Base-by-base conservation (phyloP, 805 yeast species). In the Teunomyces barrocoloradensis region DNA sequence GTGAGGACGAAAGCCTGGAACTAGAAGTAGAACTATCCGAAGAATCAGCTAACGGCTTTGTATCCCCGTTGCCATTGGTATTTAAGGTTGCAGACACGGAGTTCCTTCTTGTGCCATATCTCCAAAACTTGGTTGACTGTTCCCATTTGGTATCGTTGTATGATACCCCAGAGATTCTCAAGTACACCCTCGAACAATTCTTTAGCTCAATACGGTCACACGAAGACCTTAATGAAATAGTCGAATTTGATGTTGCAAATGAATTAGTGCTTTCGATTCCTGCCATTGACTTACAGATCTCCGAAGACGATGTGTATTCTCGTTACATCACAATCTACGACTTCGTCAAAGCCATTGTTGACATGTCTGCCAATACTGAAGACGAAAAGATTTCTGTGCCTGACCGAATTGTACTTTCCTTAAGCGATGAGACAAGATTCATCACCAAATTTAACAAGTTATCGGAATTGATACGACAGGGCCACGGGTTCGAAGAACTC, bases 301-400 rank as follows among this genome's bases (percentile, higher is more conserved):
- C 69, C 1, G 73, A 70, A 45, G 71, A 67, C 49, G 59, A 65
- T 43, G 52, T 59, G 3, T 62, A 65, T 47, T 47, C 66, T 3
- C 49, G 56, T 17, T 60, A 62, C 17, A 49, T 64, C 13, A 53
- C 56, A 2, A 47, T 69, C 11, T 51, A 50, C 13, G 72, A 66
- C 48, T 57, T 70, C 29, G 40, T 65, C n/a, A 43, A 51, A 18
- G 45, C 61, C 20, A 65, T 62, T 48, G 47, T 48, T 18, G 54
- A 54, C 10, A 52, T 65, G 25, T 44, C 46, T 9, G 45, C 35
- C 3, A 52, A 56, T 20, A 52, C 60, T 6, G 25, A 37, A 37
- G 40, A 21, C 29, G 29, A 37, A 3, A n/a, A 21, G 6, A 27
- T 37, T n/a, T n/a, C 25, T 13, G 29, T 23, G 12, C 40, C 40